These are phyloP conservation scores for Liriodendron chinense DNA, from an alignment of 164 flowering plant species.

Conservation along the genomic window DNA sequence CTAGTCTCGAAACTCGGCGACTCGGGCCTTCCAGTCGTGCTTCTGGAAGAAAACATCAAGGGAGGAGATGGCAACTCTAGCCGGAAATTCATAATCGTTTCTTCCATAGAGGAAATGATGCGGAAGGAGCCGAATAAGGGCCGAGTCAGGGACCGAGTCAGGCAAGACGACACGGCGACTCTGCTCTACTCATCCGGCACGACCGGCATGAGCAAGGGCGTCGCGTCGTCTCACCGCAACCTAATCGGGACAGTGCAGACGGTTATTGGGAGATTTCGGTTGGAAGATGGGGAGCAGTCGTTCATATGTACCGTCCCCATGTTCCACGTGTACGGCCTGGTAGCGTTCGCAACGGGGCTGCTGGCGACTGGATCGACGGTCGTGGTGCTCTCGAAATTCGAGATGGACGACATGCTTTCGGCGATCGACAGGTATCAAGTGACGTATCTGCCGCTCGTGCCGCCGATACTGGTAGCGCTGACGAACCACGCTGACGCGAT, in stretches of 20 bases:
- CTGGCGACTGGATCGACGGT: constrained; percentile 55
- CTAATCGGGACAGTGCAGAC: constrained; percentile 70
- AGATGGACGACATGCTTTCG: constrained; percentile 51
- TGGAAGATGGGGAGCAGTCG: constrained; percentile 29
- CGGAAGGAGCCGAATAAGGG: constrained; percentile 28
- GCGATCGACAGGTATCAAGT: constrained; percentile 40
- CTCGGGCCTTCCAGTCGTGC: constrained; percentile 44
- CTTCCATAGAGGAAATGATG: constrained; percentile 42
- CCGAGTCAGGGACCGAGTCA: constrained; percentile 46
- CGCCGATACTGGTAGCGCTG: constrained; percentile 59
- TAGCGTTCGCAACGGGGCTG: constrained; percentile 47
- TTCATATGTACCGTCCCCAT: constrained; percentile 85
- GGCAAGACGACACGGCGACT: constrained; percentile 75
- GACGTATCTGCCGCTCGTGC: constrained; percentile 57
- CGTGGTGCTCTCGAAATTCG: constrained; percentile 54
- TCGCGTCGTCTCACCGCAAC: constrained; percentile 65
- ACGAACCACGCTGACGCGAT: constrained; percentile 40
- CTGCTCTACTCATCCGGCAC: constrained; percentile 92
- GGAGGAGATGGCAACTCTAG: not conserved
- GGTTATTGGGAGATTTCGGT: constrained; percentile 31
- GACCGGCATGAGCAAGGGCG: constrained; percentile 94
- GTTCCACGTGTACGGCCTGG: constrained; percentile 94
- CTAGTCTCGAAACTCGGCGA: constrained; percentile 65
- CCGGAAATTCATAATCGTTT: constrained; percentile 19
- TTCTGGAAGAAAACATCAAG: constrained; percentile 31